A percentile compares a stretch with the other conserved stretches of the same genome.
These are phyloP conservation scores for Fusarium sulawesiense DNA, from an alignment of 2,329 filamentous ascomycete genomes.

Conservation along the genomic window DNA sequence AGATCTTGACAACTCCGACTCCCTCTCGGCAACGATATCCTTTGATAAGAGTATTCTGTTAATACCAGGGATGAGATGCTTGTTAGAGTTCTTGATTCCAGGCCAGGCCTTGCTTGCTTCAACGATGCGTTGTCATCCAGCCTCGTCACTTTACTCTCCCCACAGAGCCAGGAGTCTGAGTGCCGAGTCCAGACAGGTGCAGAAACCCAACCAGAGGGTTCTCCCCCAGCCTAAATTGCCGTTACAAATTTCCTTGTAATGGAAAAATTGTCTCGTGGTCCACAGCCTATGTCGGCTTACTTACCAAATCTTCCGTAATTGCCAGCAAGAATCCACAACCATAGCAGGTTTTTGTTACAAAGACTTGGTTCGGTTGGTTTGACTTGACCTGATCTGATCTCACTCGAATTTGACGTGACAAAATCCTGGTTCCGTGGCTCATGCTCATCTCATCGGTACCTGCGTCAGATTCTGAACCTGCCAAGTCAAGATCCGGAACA, in stretches of 20 bases:
- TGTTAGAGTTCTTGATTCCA: constrained; percentile 7
- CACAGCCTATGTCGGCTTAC: constrained; percentile 8
- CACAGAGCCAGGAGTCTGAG: neutral
- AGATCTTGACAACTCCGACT: constrained; percentile 22
- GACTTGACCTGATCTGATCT: neutral
- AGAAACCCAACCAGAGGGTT: constrained; percentile 2
- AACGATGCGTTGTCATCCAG: constrained; percentile 36
- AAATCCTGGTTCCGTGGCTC: neutral
- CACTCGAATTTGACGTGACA: neutral
- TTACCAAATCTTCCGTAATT: constrained; percentile 17
- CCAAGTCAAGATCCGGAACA: constrained; percentile 18
- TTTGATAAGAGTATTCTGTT: constrained; percentile 5
- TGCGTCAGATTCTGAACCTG: constrained; percentile 22
- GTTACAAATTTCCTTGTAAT: constrained; percentile 10
- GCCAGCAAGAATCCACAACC: neutral
- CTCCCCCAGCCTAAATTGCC: neutral
- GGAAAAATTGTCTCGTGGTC: constrained; percentile 6
- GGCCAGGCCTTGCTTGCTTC: constrained; percentile 21
- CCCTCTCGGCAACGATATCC: constrained; percentile 14
- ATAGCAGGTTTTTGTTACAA: constrained; percentile 4
- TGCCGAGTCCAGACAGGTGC: neutral
- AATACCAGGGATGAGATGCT: constrained; percentile 26
- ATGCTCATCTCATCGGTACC: constrained; percentile 27
- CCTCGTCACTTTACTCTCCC: constrained; percentile 17
- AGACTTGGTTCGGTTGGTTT: neutral